Base-by-base conservation (phyloP, 257 asterid genomes). In the Gentiana dahurica region DNA sequence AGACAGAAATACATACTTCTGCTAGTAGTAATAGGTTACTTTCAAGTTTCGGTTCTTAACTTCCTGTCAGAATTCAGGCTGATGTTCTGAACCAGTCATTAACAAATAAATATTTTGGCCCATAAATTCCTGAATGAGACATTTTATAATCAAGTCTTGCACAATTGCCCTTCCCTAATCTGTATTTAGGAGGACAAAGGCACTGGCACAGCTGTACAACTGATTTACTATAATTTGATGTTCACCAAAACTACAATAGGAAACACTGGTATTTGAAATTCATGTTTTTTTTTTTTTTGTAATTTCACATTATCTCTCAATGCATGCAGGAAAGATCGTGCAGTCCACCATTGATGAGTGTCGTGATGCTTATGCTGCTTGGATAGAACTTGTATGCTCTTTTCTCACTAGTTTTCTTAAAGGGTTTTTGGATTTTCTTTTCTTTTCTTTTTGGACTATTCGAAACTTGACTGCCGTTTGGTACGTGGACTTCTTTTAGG, bases 301-400 rank as follows among this genome's bases (percentile, higher is more conserved):
- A 24, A 24, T 24, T 24, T 24, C 24, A 4, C 3, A 8, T 34
- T 9, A 35, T 36, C 64, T 36, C 54, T 9, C 55, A 55, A 24
- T 50, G 64, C 71, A 60, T 77, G 76, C 99, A 92, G 97, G 99
- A 72, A 92, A 92, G 79, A 92, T 92, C 70, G 84, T 88, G 63
- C 94, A 83, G 83, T 88, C 97, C 49, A 92, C 98, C 50, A 52
- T 85, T 53, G 98, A 92, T 66, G 97, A 92, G 68, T 83, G 94
- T 66, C 89, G 94, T 59, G 95, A 85, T 55, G 87, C 75, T 71
- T 88, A 78, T 78, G 90, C 77, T 55, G 63, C 59, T 66, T 92
- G 97, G 97, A 79, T 85, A 52, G 79, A 81, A 50, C 87, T 79
- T 66, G 98, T 92, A 81, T 43, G 36, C 34, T 67, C 62, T 59